A percentile compares a stretch with the other conserved stretches of the same genome.
These are phyloP conservation scores for Arabidopsis thaliana DNA, from an alignment of 345 rosid genomes.

Conservation along the genomic window TAIR10.1 NC_003070.9:23490001-23490500, in stretches of 20 bases:
- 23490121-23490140: background rate
- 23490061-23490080: background rate
- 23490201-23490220: constrained; percentile 17
- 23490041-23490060: constrained; percentile 17
- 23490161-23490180: background rate
- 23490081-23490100: background rate
- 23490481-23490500: background rate
- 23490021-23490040: background rate
- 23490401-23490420: constrained; percentile 7
- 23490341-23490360: constrained; percentile 15
- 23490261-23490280: background rate
- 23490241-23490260: background rate
- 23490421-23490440: background rate
- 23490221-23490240: background rate
- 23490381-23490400: background rate
- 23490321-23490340: constrained; percentile 13
- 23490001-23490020: background rate
- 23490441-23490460: background rate
- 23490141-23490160: constrained; percentile 18
- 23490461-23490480: background rate
- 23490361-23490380: background rate
- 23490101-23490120: background rate
- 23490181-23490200: background rate
- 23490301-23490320: background rate
- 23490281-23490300: background rate